A percentile compares a stretch with the other conserved stretches of the same genome.
Conservation (phyloP, 805 yeast species). For the Sugiyamaella chiloensis region DNA sequence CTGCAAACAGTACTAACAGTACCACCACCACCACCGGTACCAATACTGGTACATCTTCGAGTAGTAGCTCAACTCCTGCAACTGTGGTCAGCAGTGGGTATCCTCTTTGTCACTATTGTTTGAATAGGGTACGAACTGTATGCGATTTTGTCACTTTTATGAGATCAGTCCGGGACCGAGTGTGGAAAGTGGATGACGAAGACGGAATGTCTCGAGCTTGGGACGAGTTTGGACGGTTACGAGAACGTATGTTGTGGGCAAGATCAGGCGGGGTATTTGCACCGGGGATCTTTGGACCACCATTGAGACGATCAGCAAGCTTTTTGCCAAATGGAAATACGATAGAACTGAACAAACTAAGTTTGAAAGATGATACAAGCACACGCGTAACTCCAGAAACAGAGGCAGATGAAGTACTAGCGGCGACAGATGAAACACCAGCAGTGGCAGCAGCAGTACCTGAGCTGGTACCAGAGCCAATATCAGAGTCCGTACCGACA, state of each 20-base stretch:
- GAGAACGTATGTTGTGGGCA: conserved; percentile 79
- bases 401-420: not conserved
- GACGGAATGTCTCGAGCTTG: conserved; percentile 49
- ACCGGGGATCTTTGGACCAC: conserved; percentile 9
- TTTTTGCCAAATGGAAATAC: not conserved
- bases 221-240: conserved; percentile 58
- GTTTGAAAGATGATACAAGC: not conserved
- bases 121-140: conserved; percentile 70
- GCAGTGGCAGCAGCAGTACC: not conserved
- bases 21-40: conserved; percentile 1
- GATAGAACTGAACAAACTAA: not conserved
- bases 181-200: conserved; percentile 56
- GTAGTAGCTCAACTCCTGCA: not conserved
- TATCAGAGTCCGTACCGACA: not conserved
- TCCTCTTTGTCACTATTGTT: conserved; percentile 79
- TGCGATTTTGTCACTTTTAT: conserved; percentile 81
- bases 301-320: conserved; percentile 1
- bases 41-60: conserved; percentile 1
- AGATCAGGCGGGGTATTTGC: conserved; percentile 53
- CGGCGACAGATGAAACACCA: not conserved
- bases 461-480: not conserved
- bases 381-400: no score
- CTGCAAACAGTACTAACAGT: not conserved
- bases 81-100: conserved; percentile 39
- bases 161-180: conserved; percentile 55